Evolutionary conservation across 2,329 filamentous ascomycete species (phyloP).

Genomic region (Botrytis tulipae): DNA sequence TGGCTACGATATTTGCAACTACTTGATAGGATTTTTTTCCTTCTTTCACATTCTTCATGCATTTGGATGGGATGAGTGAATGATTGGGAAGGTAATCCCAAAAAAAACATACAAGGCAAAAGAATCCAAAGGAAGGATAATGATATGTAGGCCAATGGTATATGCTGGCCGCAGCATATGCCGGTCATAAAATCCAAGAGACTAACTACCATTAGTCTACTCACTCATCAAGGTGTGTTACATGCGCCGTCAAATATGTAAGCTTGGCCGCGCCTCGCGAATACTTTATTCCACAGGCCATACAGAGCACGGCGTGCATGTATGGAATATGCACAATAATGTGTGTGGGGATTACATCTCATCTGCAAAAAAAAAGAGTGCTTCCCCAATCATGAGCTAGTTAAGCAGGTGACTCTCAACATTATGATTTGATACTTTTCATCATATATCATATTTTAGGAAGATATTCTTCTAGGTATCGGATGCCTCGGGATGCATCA

Average conservation of each 20-base stretch:
- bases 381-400: not conserved
- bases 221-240: slow-evolving; percentile 4
- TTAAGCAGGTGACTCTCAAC: slow-evolving; percentile 12
- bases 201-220: not conserved
- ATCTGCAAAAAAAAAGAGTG: slow-evolving; percentile 3
- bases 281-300: slow-evolving; percentile 8
- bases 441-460: slow-evolving; percentile 16
- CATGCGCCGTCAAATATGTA: slow-evolving; percentile 12
- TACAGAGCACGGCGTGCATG: not conserved
- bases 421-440: slow-evolving; percentile 1
- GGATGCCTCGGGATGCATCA: slow-evolving; percentile 6
- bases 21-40: not conserved
- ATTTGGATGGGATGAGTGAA: not conserved
- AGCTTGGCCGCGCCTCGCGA: slow-evolving; percentile 18
- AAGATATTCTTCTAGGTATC: not conserved
- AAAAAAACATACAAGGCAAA: not conserved
- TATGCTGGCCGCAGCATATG: slow-evolving; percentile 14
- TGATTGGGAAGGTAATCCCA: not conserved
- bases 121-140: not conserved
- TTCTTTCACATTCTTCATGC: not conserved
- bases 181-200: slow-evolving; percentile 1
- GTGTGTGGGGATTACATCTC: slow-evolving; percentile 11
- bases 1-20: not conserved
- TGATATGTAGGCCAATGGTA: not conserved
- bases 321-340: slow-evolving; percentile 4